Evolutionary conservation across 192 early-diverging fungal species (phyloP).

Genomic region (Coemansia sp.): DNA sequence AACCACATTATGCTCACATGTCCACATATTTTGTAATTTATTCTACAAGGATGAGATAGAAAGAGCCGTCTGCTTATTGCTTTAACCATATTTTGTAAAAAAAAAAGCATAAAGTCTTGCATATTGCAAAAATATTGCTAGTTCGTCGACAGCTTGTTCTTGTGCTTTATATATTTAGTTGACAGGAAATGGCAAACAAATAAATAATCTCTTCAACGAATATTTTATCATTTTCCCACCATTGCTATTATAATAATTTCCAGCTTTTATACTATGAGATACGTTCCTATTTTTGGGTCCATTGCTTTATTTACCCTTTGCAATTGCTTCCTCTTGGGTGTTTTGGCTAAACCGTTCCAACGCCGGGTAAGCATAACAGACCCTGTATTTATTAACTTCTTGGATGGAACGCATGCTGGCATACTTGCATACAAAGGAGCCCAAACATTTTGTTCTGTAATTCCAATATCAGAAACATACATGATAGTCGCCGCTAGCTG

Average conservation of each 20-base stretch:
- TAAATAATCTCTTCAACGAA: too few relatives aligned
- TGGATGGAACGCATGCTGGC: neutral
- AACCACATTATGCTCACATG: too few relatives aligned
- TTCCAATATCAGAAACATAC: neutral
- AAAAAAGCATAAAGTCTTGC: too few relatives aligned
- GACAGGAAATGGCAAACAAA: neutral
- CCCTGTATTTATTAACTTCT: neutral
- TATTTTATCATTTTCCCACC: too few relatives aligned
- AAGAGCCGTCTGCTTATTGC: too few relatives aligned
- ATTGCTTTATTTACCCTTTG: neutral
- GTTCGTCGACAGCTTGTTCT: too few relatives aligned
- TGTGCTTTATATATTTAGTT: neutral
- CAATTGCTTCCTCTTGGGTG: neutral
- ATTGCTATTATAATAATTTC: neutral
- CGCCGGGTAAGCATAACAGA: neutral
- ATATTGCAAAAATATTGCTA: too few relatives aligned
- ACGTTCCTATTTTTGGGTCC: neutral
- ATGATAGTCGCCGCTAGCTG: constrained; percentile 11
- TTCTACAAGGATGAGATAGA: too few relatives aligned
- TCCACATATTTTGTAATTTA: too few relatives aligned
- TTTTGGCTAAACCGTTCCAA: neutral
- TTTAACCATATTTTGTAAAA: too few relatives aligned
- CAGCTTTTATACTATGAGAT: neutral
- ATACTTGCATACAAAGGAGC: neutral
- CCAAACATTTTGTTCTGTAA: constrained; percentile 14